Conservation (phyloP, 345 rosid species). For the Corchorus olitorius region DNA sequence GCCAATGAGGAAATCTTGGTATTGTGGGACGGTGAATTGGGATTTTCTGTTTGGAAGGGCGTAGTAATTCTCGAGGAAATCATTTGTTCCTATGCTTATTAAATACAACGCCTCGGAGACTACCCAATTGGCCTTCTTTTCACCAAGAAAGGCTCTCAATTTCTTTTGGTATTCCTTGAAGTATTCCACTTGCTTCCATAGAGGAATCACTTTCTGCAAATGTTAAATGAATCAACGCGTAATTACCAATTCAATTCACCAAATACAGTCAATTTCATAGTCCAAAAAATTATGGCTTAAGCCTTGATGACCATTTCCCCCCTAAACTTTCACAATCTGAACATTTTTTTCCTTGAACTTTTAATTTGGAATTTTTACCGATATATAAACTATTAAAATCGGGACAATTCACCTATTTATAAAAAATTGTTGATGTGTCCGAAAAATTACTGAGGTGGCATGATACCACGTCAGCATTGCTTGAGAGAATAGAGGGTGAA, state of each 20-base stretch:
- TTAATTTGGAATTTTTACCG: too few species aligned
- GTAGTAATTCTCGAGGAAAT: conserved; percentile 66
- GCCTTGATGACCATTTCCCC: too few species aligned
- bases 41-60: conserved; percentile 40
- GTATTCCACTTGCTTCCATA: conserved; percentile 61
- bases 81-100: conserved; percentile 65
- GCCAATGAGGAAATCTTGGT: conserved; percentile 52
- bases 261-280: background rate
- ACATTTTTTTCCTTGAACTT: too few species aligned
- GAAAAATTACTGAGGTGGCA: too few species aligned
- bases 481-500: too few species aligned
- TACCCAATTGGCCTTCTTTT: conserved; percentile 29
- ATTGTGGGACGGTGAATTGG: conserved; percentile 43
- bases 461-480: too few species aligned
- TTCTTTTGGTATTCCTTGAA: conserved; percentile 53
- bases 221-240: background rate
- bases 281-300: too few species aligned
- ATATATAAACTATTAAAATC: too few species aligned
- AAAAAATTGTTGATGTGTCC: too few species aligned
- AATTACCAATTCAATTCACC: too few species aligned
- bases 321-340: too few species aligned
- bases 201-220: conserved; percentile 58
- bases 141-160: conserved; percentile 44
- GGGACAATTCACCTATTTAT: too few species aligned
- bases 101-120: conserved; percentile 47